phyloP scores from a whole-genome alignment of 1,139 yeast genomes.

The Pichiaceae sp. region DNA sequence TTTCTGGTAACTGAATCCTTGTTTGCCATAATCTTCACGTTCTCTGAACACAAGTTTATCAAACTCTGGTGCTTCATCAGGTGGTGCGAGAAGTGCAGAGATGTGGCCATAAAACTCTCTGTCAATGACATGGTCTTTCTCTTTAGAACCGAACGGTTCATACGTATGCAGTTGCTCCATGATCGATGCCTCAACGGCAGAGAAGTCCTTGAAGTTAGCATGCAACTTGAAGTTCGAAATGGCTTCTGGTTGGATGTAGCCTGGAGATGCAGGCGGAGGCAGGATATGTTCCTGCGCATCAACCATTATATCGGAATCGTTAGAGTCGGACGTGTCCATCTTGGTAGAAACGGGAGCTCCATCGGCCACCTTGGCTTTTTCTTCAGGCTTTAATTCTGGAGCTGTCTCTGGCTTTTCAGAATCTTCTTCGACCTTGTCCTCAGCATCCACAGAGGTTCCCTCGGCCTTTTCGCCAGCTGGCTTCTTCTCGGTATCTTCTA shows the following conservation, averaged over 20 bases:
- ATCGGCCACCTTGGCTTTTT: constrained; percentile 25
- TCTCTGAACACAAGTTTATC: constrained; percentile 52
- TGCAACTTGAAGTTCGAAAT: constrained; percentile 51
- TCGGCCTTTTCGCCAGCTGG: not conserved
- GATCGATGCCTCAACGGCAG: constrained; percentile 45
- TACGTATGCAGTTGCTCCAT: constrained; percentile 47
- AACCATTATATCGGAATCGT: constrained; percentile 19
- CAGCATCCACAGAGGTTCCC: too few relatives aligned
- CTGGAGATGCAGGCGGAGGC: constrained; percentile 22
- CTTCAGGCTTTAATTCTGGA: constrained; percentile 6
- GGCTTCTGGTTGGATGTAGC: constrained; percentile 7
- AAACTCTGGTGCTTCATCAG: constrained; percentile 51
- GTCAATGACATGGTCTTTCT: constrained; percentile 23
- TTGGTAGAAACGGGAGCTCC: constrained; percentile 7
- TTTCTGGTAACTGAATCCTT: constrained; percentile 33
- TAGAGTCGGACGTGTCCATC: constrained; percentile 22
- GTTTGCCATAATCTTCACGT: constrained; percentile 29
- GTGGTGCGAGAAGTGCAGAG: constrained; percentile 54
- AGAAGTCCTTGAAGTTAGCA: constrained; percentile 43
- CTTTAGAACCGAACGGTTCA: constrained; percentile 38
- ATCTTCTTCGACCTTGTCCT: not conserved
- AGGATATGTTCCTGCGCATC: constrained; percentile 21
- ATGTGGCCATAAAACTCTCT: constrained; percentile 32
- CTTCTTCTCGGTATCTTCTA: constrained; percentile 1
- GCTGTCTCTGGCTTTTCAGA: not conserved